Evolutionary conservation across 2,329 filamentous ascomycete species (phyloP), one percentile per base, ranked within the genome.

Genomic region (Tolypocladium endophyticum): DNA sequence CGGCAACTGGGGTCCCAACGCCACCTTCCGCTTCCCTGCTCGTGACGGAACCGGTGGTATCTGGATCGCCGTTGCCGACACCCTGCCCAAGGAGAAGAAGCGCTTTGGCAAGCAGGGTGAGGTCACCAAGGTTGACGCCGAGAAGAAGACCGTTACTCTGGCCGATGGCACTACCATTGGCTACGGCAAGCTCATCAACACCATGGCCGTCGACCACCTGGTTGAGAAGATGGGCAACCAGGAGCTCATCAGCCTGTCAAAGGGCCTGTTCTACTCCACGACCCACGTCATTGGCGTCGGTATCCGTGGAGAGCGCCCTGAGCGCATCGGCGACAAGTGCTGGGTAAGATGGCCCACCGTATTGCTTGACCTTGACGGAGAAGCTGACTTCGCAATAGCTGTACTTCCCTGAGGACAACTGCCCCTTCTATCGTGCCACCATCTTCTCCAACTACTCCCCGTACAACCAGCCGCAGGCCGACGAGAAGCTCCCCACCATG

Each of bases 361-460:
- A 7, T 30, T 20, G 50, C 28, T 11, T 55, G 11, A n/a, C 18
- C 8, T 28, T 7, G 39, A 7, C 1, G 23, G 25, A 50, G 47
- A 47, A 50, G 18, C 53, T 58, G 56, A 64, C 47, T 18, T 33
- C 11, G 20, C 0, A 18, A 2, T 35, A 88, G 87, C 82, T 99
- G 66, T 99, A 99, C 85, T 99, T 97, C 86, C 94, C 94, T 64
- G 94, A 99, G 77, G 89, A 96, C 76, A 88, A 99, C 84, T 97
- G 92, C 82, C 92, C 92, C 73, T 99, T 99, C 84, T 99, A 99
- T 84, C 90, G 94, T 68, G 94, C 94, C 71, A 99, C 94, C 72
- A 97, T 99, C 80, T 99, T 99, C 86, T 97, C 93, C 77, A 99
- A 99, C 85, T 99, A 99, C 84, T 97, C 94, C 28, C 94, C 93